These are phyloP conservation scores for Deuterostichococcus epilithicus DNA, from an alignment of 139 green algal species.

Conservation along the genomic window DNA sequence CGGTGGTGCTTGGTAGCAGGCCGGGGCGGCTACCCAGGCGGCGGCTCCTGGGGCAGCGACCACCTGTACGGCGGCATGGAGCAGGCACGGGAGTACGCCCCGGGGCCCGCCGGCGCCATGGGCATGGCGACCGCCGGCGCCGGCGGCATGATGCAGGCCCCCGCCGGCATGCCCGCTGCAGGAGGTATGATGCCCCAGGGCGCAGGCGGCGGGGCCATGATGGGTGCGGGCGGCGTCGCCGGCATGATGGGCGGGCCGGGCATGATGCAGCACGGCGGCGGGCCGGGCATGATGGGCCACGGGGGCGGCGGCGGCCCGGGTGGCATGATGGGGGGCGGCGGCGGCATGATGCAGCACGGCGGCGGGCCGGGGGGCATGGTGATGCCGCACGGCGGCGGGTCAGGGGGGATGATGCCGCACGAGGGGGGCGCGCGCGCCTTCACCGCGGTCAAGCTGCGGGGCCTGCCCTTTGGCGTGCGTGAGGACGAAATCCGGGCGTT, in stretches of 20 bases:
- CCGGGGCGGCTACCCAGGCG: background rate
- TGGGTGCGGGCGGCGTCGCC: no score
- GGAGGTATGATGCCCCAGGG: conserved; percentile 1
- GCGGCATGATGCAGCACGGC: background rate
- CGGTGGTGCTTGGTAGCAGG: no score
- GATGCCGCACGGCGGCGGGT: background rate
- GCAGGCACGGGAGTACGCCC: background rate
- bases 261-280: no score
- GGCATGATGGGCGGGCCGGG: background rate
- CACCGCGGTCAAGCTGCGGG: conserved; percentile 62
- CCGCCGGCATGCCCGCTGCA: background rate
- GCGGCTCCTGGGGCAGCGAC: background rate
- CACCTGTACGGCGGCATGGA: background rate
- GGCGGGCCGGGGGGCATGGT: background rate
- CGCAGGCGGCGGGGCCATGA: no score
- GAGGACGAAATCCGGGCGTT: conserved; percentile 75
- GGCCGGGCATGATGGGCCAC: background rate
- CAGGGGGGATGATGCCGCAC: no score
- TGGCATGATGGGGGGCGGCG: background rate
- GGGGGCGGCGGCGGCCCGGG: background rate
- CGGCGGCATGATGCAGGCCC: background rate
- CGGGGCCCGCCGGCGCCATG: no score
- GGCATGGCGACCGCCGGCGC: no score
- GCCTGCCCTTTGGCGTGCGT: conserved; percentile 71
- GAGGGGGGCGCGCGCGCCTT: conserved; percentile 23